A percentile compares a stretch with the other conserved stretches of the same genome.
These are phyloP conservation scores for Candida krabiensis DNA, from an alignment of 805 yeast genomes.

Conservation along the genomic window DNA sequence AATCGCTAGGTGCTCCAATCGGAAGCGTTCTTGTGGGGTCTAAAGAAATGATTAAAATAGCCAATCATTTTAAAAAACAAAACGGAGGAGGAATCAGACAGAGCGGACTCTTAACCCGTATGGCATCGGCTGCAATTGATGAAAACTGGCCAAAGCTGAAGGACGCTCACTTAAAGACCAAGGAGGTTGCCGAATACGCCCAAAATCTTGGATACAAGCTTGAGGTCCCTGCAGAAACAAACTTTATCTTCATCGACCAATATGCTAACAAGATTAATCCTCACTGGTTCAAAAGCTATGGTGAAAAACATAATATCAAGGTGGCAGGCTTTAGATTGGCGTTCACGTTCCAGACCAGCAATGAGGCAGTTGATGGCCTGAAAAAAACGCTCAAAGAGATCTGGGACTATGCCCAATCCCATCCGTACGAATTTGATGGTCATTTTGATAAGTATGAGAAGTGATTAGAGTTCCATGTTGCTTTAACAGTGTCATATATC, in stretches of 20 bases:
- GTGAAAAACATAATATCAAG: constrained; percentile 59
- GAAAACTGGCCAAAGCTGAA: constrained; percentile 63
- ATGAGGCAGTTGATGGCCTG: constrained; percentile 54
- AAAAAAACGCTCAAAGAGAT: constrained; percentile 60
- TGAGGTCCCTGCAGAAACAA: constrained; percentile 79
- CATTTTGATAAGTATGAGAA: constrained; percentile 5
- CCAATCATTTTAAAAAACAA: constrained; percentile 87
- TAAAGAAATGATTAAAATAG: constrained; percentile 56
- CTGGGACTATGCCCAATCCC: constrained; percentile 48
- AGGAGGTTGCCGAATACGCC: constrained; percentile 53
- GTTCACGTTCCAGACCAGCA: constrained; percentile 69
- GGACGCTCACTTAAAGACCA: constrained; percentile 51
- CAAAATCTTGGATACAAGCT: constrained; percentile 51
- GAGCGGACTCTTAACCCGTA: constrained; percentile 74
- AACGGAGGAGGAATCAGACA: constrained; percentile 94
- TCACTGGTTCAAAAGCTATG: constrained; percentile 33
- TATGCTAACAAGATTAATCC: constrained; percentile 55
- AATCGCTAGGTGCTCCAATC: constrained; percentile 90
- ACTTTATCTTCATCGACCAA: constrained; percentile 76
- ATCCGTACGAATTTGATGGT: constrained; percentile 42
- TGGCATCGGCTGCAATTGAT: constrained; percentile 79
- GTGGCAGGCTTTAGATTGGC: constrained; percentile 76
- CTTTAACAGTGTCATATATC: constrained; percentile 3
- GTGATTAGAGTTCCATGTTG: neutral
- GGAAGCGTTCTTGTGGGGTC: constrained; percentile 85